Evolutionary conservation across 441 rosid genomes (phyloP).

Genomic region (Omphalea diandra): DNA sequence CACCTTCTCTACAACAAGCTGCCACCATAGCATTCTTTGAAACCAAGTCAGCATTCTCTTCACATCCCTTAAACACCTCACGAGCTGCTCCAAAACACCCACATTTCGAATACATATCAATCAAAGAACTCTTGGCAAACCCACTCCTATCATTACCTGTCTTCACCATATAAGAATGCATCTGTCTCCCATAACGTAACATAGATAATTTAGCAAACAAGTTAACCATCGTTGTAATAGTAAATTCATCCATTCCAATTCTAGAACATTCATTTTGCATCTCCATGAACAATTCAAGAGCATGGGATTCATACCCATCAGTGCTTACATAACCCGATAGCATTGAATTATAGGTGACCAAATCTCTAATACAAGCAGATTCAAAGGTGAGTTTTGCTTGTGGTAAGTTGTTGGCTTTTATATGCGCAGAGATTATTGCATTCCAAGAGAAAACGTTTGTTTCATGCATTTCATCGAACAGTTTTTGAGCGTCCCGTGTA

Average conservation of each 20-base stretch:
- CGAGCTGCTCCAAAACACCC: conserved; percentile 46
- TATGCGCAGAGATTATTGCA: conserved; percentile 54
- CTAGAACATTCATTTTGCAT: conserved; percentile 19
- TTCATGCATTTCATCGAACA: conserved; percentile 80
- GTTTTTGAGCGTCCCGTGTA: conserved; percentile 49
- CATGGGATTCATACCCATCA: conserved; percentile 45
- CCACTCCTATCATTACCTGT: conserved; percentile 50
- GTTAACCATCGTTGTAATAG: conserved; percentile 54
- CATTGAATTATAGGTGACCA: conserved; percentile 63
- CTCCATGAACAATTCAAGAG: too few species aligned
- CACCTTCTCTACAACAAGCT: conserved; percentile 65
- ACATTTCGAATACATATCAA: conserved; percentile 83
- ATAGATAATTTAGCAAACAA: conserved; percentile 54
- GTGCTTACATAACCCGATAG: conserved; percentile 49
- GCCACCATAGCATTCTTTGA: conserved; percentile 76
- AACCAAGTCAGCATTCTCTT: conserved; percentile 47
- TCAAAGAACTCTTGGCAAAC: conserved; percentile 67
- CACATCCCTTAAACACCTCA: conserved; percentile 39
- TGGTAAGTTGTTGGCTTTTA: conserved; percentile 46
- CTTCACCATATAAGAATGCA: conserved; percentile 66
- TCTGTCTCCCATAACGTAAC: conserved; percentile 47
- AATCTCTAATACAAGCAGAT: conserved; percentile 43
- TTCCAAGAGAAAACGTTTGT: conserved; percentile 73
- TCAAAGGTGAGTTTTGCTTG: conserved; percentile 52
- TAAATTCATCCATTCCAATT: conserved; percentile 56